Evolutionary conservation across 352 stramenopile species (phyloP).

Genomic region (Pythium periplocum): DNA sequence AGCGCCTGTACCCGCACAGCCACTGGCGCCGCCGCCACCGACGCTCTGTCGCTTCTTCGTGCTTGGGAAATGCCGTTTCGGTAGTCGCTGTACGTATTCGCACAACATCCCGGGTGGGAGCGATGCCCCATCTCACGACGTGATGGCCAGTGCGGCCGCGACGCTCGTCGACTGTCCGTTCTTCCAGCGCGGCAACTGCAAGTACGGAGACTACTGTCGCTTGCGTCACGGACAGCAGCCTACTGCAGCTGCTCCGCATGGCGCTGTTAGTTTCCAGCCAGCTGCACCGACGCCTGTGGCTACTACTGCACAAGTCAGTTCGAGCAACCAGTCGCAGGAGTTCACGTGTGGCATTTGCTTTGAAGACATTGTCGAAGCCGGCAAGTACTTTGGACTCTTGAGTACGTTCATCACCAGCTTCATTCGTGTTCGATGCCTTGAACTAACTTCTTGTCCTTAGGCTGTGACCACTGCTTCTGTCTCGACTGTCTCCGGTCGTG

Average conservation of each 20-base stretch:
- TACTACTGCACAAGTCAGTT: neutral
- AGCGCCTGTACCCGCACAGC: neutral
- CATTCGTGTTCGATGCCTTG: no score
- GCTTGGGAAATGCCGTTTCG: conserved; percentile 67
- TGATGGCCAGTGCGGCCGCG: conserved; percentile 36
- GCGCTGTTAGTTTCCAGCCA: no score
- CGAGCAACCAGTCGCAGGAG: conserved; percentile 29
- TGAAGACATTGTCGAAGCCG: conserved; percentile 69
- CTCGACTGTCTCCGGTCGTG: conserved; percentile 65
- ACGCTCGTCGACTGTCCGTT: conserved; percentile 70
- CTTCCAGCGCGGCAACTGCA: conserved; percentile 71
- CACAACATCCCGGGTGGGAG: conserved; percentile 35
- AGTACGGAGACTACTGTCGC: conserved; percentile 64
- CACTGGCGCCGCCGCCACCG: conserved; percentile 18
- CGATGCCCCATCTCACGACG: conserved; percentile 24
- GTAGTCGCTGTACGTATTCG: conserved; percentile 71
- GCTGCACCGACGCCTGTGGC: neutral
- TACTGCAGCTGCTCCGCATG: no score
- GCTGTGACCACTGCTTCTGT: conserved; percentile 76
- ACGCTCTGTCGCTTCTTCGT: conserved; percentile 73
- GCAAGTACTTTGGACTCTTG: conserved; percentile 77
- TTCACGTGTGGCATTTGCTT: conserved; percentile 81
- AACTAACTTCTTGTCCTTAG: neutral
- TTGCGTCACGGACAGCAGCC: conserved; percentile 31
- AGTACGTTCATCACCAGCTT: conserved; percentile 22